phyloP scores from a whole-genome alignment of 2,329 filamentous ascomycete species.

The Fusarium gaditjirri region DNA sequence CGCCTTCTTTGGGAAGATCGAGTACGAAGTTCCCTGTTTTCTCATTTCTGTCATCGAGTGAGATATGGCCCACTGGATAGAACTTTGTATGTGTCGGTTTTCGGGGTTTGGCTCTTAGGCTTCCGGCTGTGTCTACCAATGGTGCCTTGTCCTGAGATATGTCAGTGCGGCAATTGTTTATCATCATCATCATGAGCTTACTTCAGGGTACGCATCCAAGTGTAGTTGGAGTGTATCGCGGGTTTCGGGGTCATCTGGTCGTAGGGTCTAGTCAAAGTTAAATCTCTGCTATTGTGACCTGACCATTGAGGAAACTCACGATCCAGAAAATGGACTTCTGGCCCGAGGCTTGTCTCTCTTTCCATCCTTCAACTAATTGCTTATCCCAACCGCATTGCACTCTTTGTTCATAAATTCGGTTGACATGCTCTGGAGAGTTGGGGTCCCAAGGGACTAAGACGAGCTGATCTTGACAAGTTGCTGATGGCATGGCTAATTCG shows the following conservation, averaged over 20 bases:
- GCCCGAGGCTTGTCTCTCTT: conserved; percentile 23
- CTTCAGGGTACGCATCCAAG: conserved; percentile 27
- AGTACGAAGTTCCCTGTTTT: conserved; percentile 23
- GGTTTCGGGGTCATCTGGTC: not conserved
- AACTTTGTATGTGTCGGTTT: conserved; percentile 24
- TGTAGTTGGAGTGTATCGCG: conserved; percentile 18
- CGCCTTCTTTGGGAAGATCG: conserved; percentile 23
- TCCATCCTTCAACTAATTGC: conserved; percentile 32
- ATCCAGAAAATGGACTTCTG: conserved; percentile 44
- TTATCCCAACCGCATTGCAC: conserved; percentile 39
- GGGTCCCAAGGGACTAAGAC: conserved; percentile 42
- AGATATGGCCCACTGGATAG: conserved; percentile 41
- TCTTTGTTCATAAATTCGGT: conserved; percentile 27
- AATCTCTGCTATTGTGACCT: not conserved
- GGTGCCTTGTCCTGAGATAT: conserved; percentile 13
- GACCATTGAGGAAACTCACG: not conserved
- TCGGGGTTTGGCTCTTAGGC: conserved; percentile 26
- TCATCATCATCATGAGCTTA: fast-evolving
- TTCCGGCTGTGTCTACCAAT: conserved; percentile 31
- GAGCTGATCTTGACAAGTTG: conserved; percentile 9
- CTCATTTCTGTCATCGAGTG: conserved; percentile 35
- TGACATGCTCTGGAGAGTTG: conserved; percentile 24
- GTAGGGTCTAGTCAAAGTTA: conserved; percentile 18
- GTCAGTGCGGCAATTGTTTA: fast-evolving
- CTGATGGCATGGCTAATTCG: conserved; percentile 9